Conservation (phyloP, 371 early-diverging fungal genomes). For the Haplosporangium sp. region DNA sequence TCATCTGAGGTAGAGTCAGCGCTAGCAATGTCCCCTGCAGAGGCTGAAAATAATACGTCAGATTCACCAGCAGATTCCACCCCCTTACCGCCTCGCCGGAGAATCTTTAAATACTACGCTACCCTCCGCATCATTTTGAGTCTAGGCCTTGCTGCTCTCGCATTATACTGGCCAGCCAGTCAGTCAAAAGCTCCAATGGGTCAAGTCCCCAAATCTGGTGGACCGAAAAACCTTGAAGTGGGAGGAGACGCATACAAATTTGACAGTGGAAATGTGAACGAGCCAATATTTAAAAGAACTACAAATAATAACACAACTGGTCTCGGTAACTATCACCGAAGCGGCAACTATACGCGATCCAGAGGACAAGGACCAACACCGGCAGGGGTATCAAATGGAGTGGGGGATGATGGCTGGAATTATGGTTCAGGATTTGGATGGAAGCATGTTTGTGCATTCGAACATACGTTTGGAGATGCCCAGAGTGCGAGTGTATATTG, state of each 20-base stretch:
- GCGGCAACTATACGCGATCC: too few species aligned
- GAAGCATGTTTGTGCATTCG: conserved; percentile 22
- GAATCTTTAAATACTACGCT: conserved; percentile 3
- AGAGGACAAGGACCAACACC: too few species aligned
- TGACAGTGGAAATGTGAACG: neutral
- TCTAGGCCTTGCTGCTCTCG: conserved; percentile 22
- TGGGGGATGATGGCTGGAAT: too few species aligned
- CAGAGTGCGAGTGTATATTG: conserved; percentile 40
- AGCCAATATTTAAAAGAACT: too few species aligned
- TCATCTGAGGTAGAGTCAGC: too few species aligned
- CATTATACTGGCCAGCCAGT: conserved; percentile 40
- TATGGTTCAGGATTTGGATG: neutral
- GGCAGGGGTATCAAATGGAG: too few species aligned
- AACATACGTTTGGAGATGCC: conserved; percentile 41
- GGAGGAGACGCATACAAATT: neutral
- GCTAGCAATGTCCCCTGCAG: neutral
- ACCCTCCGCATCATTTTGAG: conserved; percentile 26
- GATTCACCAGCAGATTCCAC: too few species aligned
- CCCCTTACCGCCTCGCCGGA: too few species aligned
- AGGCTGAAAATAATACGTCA: neutral
- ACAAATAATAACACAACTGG: too few species aligned
- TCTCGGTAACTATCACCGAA: too few species aligned
- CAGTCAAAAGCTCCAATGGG: conserved; percentile 18
- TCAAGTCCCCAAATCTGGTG: neutral
- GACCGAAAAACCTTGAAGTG: neutral